A percentile compares a stretch with the other conserved stretches of the same genome.
phyloP scores from a whole-genome alignment of 768 basidiomycete genomes.

The Boletus insuetus region DNA sequence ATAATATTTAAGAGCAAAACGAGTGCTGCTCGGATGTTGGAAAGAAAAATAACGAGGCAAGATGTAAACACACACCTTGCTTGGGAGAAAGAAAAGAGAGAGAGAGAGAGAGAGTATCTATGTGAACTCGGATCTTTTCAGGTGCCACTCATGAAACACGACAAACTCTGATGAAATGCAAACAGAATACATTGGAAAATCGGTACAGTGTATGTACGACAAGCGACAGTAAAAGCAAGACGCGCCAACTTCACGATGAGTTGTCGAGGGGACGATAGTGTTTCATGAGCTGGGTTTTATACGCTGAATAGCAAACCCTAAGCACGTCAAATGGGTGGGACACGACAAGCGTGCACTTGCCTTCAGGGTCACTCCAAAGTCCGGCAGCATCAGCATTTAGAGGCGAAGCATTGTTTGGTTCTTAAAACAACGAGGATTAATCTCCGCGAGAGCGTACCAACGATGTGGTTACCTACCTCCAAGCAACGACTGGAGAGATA shows the following conservation, averaged over 20 bases:
- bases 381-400: conserved; percentile 84
- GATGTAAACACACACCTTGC: neutral
- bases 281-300: conserved; percentile 68
- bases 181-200: conserved; percentile 11
- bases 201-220: neutral
- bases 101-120: too few relatives aligned
- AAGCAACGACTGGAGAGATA: conserved; percentile 84
- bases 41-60: too few relatives aligned
- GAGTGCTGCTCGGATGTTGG: neutral
- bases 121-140: too few relatives aligned
- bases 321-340: neutral
- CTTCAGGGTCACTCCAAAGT: conserved; percentile 72
- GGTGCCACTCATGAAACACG: too few relatives aligned
- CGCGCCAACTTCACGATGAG: conserved; percentile 25
- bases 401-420: conserved; percentile 92
- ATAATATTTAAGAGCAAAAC: conserved; percentile 31
- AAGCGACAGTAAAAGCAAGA: neutral
- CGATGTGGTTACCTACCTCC: conserved; percentile 57
- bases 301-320: conserved; percentile 42
- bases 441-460: neutral
- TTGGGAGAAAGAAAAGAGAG: too few relatives aligned
- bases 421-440: conserved; percentile 36
- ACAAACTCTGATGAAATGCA: neutral
- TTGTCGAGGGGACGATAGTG: conserved; percentile 60
- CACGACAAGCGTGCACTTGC: conserved; percentile 34